Conservation (phyloP, 768 basidiomycete genomes). For the Sarcodon sp. region DNA sequence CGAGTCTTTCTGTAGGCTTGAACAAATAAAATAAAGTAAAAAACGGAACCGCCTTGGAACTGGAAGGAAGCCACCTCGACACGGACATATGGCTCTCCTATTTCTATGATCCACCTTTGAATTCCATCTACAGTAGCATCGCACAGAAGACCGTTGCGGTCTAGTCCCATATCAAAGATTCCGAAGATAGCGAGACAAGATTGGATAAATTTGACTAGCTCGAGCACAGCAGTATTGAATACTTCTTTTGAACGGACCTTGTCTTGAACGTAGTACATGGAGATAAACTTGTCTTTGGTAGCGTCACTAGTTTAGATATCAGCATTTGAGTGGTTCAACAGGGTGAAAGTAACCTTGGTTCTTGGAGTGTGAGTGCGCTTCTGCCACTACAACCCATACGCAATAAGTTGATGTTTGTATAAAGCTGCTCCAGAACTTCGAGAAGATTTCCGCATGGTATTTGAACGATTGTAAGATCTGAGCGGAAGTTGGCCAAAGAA, state of each 20-base stretch:
- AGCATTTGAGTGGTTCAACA: slow-evolving; percentile 2
- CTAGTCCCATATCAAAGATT: slow-evolving; percentile 32
- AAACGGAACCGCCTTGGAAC: neutral
- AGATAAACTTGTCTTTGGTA: slow-evolving; percentile 70
- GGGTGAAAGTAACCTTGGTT: slow-evolving; percentile 36
- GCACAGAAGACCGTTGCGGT: slow-evolving; percentile 58
- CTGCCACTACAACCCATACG: slow-evolving; percentile 81
- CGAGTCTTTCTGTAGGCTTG: slow-evolving; percentile 59
- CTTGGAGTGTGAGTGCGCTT: slow-evolving; percentile 63
- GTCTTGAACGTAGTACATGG: slow-evolving; percentile 51
- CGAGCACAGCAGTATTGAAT: slow-evolving; percentile 59
- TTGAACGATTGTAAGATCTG: slow-evolving; percentile 75
- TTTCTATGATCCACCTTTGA: slow-evolving; percentile 48
- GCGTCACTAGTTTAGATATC: slow-evolving; percentile 37
- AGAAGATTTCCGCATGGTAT: slow-evolving; percentile 63
- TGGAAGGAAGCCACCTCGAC: slow-evolving; percentile 35
- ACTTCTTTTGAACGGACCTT: slow-evolving; percentile 16
- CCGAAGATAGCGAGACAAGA: slow-evolving; percentile 62
- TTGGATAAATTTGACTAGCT: slow-evolving; percentile 67
- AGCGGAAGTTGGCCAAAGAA: slow-evolving; percentile 78
- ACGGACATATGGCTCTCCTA: slow-evolving; percentile 48
- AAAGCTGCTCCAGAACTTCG: slow-evolving; percentile 50
- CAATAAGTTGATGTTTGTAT: slow-evolving; percentile 71
- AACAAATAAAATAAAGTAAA: neutral
- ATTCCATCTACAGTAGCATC: slow-evolving; percentile 67